Percentiles rank a stretch among this genome's conserved stretches.
phyloP scores from a whole-genome alignment of 2,329 filamentous ascomycete genomes.

The Phyllosticta paracitricarpa region DNA sequence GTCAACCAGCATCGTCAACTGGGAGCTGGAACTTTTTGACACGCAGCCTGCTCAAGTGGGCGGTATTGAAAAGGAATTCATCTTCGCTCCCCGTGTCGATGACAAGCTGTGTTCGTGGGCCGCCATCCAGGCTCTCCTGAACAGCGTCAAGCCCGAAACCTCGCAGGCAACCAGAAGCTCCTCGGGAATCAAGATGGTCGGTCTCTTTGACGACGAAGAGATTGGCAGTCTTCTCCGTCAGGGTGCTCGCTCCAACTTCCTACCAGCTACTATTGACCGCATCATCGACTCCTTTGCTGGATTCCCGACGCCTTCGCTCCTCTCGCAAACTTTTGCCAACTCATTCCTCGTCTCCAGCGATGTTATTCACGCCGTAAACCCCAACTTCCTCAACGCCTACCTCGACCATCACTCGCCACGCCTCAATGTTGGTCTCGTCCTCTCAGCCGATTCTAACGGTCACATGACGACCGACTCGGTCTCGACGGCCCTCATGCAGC shows the following conservation, averaged over 20 bases:
- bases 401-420: conserved; percentile 76
- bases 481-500: conserved; percentile 68
- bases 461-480: conserved; percentile 94
- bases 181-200: conserved; percentile 75
- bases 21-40: conserved; percentile 95
- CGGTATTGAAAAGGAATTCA: conserved; percentile 84
- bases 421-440: conserved; percentile 75
- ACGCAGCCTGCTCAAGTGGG: conserved; percentile 73
- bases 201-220: conserved; percentile 95
- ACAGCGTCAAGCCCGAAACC: conserved; percentile 48
- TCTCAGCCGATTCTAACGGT: conserved; percentile 77
- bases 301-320: conserved; percentile 41
- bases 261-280: conserved; percentile 71
- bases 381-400: conserved; percentile 81
- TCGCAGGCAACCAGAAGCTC: conserved; percentile 39
- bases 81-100: conserved; percentile 90
- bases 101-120: conserved; percentile 97
- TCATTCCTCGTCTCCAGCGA: conserved; percentile 90
- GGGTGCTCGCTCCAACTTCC: conserved; percentile 81
- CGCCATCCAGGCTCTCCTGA: conserved; percentile 73
- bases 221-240: conserved; percentile 86
- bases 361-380: conserved; percentile 88
- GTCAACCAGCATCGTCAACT: conserved; percentile 75
- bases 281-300: conserved; percentile 59
- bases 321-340: conserved; percentile 78